Evolutionary conservation across 2,329 filamentous ascomycete genomes (phyloP).

Genomic region (Alternaria hordeiaustralica): DNA sequence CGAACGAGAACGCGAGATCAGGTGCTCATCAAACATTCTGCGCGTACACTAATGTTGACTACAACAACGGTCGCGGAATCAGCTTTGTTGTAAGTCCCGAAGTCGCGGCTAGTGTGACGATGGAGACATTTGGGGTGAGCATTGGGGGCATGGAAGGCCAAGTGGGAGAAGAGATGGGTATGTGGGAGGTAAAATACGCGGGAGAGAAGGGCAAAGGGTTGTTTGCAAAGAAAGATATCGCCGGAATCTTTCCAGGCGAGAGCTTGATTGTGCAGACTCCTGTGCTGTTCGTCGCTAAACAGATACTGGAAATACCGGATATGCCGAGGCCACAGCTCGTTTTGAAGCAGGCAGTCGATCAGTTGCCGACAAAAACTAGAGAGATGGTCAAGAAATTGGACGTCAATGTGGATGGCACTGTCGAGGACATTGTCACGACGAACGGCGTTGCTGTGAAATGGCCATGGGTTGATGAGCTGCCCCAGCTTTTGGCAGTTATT

Average conservation of each 20-base stretch:
- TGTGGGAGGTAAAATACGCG: constrained; percentile 30
- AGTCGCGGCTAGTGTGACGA: constrained; percentile 26
- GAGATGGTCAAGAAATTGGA: constrained; percentile 22
- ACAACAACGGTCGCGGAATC: constrained; percentile 37
- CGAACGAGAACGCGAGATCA: constrained; percentile 7
- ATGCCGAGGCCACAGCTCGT: constrained; percentile 16
- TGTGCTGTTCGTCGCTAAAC: constrained; percentile 27
- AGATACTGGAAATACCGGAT: constrained; percentile 16
- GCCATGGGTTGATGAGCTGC: constrained; percentile 29
- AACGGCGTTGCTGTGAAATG: constrained; percentile 32
- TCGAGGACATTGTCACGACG: constrained; percentile 30
- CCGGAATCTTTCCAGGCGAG: constrained; percentile 28
- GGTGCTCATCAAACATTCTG: constrained; percentile 26
- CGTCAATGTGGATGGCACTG: constrained; percentile 19
- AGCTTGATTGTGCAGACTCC: constrained; percentile 34
- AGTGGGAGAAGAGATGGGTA: constrained; percentile 21
- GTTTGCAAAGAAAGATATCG: constrained; percentile 28
- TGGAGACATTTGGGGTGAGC: constrained; percentile 20
- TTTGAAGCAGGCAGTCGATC: constrained; percentile 26
- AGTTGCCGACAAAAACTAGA: constrained; percentile 30
- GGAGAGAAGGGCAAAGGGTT: constrained; percentile 33
- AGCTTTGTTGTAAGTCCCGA: constrained; percentile 39
- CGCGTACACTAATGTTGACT: constrained; percentile 34
- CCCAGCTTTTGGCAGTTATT: constrained; percentile 28
- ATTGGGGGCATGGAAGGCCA: constrained; percentile 16